Evolutionary conservation across 352 stramenopile species (phyloP), one percentile per base, ranked within the genome.

Genomic region (Phytophthora sansomeana): DNA sequence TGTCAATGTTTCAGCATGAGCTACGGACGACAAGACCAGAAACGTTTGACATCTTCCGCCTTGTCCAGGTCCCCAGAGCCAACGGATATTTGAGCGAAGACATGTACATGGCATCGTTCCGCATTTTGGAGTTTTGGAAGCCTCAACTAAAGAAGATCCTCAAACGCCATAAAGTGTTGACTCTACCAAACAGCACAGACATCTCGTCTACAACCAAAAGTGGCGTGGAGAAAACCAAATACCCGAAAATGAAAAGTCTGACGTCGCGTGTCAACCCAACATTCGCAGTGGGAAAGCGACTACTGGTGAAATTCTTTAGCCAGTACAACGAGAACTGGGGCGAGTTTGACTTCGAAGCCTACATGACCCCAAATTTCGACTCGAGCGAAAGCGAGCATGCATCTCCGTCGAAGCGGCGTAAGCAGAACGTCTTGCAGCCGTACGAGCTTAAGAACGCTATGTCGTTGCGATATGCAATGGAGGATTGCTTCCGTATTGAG

Each of bases 261-360:
- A 96, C 88, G 8, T 87, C 85, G 26, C 83, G 85, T 13, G 85
- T 87, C 8, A 96, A 96, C 38, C 88, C 88, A 24, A 85, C 85
- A 28, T 93, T 95, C 63, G 81, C 77, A 0, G 61, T 96, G 19
- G 83, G 81, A 16, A 78, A 81, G 32, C 72, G 63, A 19, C 28
- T 89, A 16, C 51, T 94, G 16, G 57, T 96, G 30, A 96, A 96
- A 58, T 93, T 93, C 29, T 95, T 92, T 61, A 96, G 88, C 38
- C 75, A 92, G 53, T 90, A 87, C 60, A 96, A 96, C 48, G 69
- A 91, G 46, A 81, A 87, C 16, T 96, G 87, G 86, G 78, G 85
- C 17, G 87, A 95, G 63, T 89, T 93, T 44, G 74, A 92, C 51
- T 80, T 95, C 53, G 66, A 86, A 21, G 71, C 80, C 5, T 94